phyloP scores from a whole-genome alignment of 2,329 filamentous ascomycete species.

The Colletotrichum lupini region DNA sequence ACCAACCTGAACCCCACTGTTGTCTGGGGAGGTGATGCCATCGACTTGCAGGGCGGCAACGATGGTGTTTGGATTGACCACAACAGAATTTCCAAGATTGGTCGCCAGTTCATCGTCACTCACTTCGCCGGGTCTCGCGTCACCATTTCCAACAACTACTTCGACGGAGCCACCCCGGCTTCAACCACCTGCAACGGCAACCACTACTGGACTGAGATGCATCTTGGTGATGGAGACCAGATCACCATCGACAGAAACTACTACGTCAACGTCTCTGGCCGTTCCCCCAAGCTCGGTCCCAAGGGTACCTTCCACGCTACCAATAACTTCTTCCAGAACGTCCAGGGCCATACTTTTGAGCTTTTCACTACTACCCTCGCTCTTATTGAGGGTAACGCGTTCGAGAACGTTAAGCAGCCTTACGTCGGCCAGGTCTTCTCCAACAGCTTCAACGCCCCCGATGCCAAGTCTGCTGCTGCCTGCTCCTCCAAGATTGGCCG shows the following conservation, averaged over 20 bases:
- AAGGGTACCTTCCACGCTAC: conserved; percentile 40
- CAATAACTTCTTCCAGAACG: conserved; percentile 44
- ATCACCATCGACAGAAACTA: conserved; percentile 50
- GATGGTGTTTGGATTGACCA: conserved; percentile 49
- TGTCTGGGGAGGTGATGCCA: conserved; percentile 53
- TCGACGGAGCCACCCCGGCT: conserved; percentile 49
- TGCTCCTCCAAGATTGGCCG: conserved; percentile 21
- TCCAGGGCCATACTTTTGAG: conserved; percentile 60
- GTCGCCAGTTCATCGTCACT: conserved; percentile 52
- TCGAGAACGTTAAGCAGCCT: conserved; percentile 39
- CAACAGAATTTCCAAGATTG: conserved; percentile 52
- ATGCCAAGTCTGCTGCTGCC: conserved; percentile 34
- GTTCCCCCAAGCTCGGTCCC: conserved; percentile 45
- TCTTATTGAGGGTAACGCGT: conserved; percentile 42
- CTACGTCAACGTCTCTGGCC: conserved; percentile 42
- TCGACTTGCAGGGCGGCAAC: conserved; percentile 39
- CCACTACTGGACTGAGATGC: conserved; percentile 48
- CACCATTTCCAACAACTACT: conserved; percentile 52
- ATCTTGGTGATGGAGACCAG: conserved; percentile 44
- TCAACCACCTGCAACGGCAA: conserved; percentile 45
- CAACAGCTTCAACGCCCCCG: conserved; percentile 39
- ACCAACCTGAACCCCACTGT: conserved; percentile 54
- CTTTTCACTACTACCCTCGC: conserved; percentile 50
- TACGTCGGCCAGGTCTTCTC: conserved; percentile 46
- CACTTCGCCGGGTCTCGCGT: conserved; percentile 47